Conservation (phyloP, 805 yeast species). For the Saturnispora bothae region DNA sequence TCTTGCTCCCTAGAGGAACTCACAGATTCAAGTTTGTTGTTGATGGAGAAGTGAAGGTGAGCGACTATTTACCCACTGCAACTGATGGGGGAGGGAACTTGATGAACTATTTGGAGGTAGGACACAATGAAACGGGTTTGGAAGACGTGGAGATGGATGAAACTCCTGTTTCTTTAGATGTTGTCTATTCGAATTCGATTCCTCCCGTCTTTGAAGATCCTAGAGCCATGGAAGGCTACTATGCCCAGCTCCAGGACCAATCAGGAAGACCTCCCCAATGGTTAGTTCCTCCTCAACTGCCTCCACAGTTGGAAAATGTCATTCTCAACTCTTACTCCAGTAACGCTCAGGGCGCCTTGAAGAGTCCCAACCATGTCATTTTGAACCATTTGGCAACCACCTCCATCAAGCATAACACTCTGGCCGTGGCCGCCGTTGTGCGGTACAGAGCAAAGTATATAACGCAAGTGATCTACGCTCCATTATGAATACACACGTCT, state of each 20-base stretch:
- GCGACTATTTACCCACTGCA: constrained; percentile 88
- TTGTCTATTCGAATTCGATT: constrained; percentile 31
- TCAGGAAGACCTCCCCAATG: constrained; percentile 26
- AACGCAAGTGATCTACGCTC: constrained; percentile 87
- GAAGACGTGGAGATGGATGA: constrained; percentile 1
- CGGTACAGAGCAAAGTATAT: constrained; percentile 82
- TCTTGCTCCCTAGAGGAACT: constrained; percentile 81
- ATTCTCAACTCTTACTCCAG: constrained; percentile 65
- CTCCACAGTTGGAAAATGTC: constrained; percentile 93
- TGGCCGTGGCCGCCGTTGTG: constrained; percentile 87
- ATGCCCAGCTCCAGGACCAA: constrained; percentile 51
- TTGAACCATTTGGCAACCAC: constrained; percentile 93
- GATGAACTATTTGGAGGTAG: constrained; percentile 83
- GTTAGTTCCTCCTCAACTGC: constrained; percentile 91
- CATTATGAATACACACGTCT: constrained; percentile 38
- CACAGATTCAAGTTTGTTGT: constrained; percentile 90
- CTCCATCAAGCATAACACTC: constrained; percentile 82
- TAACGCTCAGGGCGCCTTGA: constrained; percentile 69
- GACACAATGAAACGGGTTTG: constrained; percentile 30
- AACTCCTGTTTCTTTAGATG: background rate
- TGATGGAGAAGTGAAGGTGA: constrained; percentile 83
- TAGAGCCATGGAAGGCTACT: constrained; percentile 78
- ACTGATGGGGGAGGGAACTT: constrained; percentile 95
- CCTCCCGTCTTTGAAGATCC: constrained; percentile 84
- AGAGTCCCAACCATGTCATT: constrained; percentile 92